These are phyloP conservation scores for Ogataea parapolymorpha DNA, from an alignment of 805 yeast genomes.

Conservation along the genomic window DNA sequence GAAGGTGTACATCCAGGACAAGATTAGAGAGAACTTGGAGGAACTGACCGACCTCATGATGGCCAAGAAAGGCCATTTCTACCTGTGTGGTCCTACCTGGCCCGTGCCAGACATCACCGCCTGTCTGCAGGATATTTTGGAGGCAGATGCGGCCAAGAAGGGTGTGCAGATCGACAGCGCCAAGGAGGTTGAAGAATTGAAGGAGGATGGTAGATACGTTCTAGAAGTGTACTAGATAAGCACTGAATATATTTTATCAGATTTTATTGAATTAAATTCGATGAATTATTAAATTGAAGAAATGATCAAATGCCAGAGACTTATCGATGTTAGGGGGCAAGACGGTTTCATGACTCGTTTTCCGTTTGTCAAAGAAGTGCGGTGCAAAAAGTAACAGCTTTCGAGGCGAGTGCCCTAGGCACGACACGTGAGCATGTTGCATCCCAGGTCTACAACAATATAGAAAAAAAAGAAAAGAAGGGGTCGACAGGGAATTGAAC, in stretches of 20 bases:
- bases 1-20: conserved; percentile 93
- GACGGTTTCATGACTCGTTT: too few relatives aligned
- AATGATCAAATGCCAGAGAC: not conserved
- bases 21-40: conserved; percentile 72
- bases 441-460: not conserved
- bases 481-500: conserved; percentile 46
- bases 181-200: conserved; percentile 85
- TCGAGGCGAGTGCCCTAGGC: too few relatives aligned
- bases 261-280: not conserved
- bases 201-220: conserved; percentile 88
- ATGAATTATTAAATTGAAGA: not conserved
- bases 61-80: conserved; percentile 79
- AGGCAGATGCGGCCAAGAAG: conserved; percentile 61
- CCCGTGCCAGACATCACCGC: conserved; percentile 96
- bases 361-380: too few relatives aligned
- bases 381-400: too few relatives aligned
- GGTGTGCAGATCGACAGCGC: conserved; percentile 71
- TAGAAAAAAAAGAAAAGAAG: conserved; percentile 14
- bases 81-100: conserved; percentile 99
- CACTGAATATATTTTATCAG: not conserved
- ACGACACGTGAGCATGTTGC: not conserved
- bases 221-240: conserved; percentile 76
- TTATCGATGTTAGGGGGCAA: too few relatives aligned
- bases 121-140: conserved; percentile 78
- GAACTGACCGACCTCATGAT: conserved; percentile 78